Evolutionary conservation across 1,284 basidiomycete species (phyloP).

Genomic region (Anthracocystis walkeri): DNA sequence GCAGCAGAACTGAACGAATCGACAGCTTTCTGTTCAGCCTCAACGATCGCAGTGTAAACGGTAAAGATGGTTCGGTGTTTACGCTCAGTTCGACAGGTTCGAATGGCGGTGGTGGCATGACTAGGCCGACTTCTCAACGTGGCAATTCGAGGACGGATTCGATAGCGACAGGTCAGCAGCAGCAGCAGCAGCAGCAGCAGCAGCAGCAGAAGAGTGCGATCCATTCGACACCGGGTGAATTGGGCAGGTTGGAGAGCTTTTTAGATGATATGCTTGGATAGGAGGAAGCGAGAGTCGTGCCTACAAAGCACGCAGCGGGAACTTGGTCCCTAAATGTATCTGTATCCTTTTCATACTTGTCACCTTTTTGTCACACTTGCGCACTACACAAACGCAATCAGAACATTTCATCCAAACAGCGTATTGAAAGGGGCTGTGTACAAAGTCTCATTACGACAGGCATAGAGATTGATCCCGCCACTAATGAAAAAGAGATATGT

Average conservation of each 20-base stretch:
- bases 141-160: not conserved
- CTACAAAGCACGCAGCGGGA: not conserved
- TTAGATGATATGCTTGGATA: conserved; percentile 51
- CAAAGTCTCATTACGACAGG: too few species aligned
- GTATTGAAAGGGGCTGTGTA: too few species aligned
- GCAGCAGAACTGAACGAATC: conserved; percentile 29
- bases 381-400: not conserved
- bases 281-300: not conserved
- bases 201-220: conserved; percentile 4
- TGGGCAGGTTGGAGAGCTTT: conserved; percentile 44
- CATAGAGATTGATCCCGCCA: too few species aligned
- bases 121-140: not conserved
- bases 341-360: conserved; percentile 10
- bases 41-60: conserved; percentile 32
- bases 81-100: conserved; percentile 11
- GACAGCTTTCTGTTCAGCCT: conserved; percentile 49
- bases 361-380: not conserved
- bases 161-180: not conserved
- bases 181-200: not conserved
- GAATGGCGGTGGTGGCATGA: conserved; percentile 3
- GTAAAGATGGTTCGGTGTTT: conserved; percentile 32
- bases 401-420: too few species aligned
- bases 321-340: conserved; percentile 2
- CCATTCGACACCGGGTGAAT: conserved; percentile 32
- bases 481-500: too few species aligned